These are phyloP conservation scores for Silene conica DNA, from an alignment of 148 eudicot species.

Conservation along the genomic window DNA sequence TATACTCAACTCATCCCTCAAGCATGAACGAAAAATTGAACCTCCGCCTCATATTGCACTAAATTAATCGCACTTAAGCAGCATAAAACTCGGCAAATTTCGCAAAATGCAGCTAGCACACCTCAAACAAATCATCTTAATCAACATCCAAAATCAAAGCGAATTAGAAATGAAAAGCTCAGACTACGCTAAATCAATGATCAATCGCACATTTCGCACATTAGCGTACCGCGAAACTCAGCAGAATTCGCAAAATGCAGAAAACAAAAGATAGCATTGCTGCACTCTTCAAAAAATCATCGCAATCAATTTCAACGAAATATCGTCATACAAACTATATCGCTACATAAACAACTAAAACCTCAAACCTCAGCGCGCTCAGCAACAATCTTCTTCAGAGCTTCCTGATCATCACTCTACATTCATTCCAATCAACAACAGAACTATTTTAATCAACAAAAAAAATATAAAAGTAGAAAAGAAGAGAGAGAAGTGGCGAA, in stretches of 20 bases:
- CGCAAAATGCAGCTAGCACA: background rate
- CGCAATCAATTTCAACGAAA: background rate
- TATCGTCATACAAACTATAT: background rate
- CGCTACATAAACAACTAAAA: constrained; percentile 15
- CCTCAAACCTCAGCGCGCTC: constrained; percentile 18
- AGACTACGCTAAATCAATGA: no score
- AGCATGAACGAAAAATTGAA: background rate
- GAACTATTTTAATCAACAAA: background rate
- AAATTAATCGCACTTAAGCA: background rate
- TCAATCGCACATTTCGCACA: no score
- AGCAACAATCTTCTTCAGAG: constrained; percentile 41
- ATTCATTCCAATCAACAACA: background rate
- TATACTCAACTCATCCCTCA: background rate
- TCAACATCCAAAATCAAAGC: background rate
- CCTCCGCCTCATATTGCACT: background rate
- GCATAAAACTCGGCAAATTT: background rate
- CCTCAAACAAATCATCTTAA: background rate
- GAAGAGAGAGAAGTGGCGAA: background rate
- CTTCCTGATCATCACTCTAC: constrained; percentile 58
- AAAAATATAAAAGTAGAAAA: background rate
- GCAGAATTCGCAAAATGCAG: background rate
- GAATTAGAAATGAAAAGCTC: no score
- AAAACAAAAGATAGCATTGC: no score
- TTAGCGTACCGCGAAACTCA: background rate
- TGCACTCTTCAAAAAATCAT: no score